These are phyloP conservation scores for Nicotiana obtusifolia DNA, from an alignment of 257 asterid genomes.

Conservation along the genomic window DNA sequence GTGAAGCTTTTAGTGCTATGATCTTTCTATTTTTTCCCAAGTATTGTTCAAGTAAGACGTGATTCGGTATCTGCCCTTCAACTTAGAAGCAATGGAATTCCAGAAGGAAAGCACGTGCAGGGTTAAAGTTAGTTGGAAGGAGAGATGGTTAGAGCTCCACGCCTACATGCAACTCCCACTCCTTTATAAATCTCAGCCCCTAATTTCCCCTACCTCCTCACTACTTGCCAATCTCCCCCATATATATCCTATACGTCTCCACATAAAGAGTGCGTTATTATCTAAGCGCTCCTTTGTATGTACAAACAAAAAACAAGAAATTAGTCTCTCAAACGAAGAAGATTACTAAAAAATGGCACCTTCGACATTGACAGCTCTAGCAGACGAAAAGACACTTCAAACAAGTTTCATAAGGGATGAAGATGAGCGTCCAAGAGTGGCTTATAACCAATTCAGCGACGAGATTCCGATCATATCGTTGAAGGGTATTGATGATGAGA, in stretches of 20 bases:
- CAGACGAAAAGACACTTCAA: constrained; percentile 31
- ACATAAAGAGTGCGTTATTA: background rate
- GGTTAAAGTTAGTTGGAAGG: background rate
- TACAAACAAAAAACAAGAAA: background rate
- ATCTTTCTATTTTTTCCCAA: no score
- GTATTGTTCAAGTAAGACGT: no score
- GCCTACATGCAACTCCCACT: background rate
- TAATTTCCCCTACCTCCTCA: background rate
- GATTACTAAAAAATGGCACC: background rate
- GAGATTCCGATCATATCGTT: constrained; percentile 86
- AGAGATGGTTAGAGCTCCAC: background rate
- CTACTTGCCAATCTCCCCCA: background rate
- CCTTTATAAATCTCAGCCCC: background rate
- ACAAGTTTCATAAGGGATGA: constrained; percentile 66
- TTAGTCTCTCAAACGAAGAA: background rate
- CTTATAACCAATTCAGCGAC: constrained; percentile 59
- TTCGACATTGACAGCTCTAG: constrained; percentile 32
- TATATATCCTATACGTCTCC: background rate
- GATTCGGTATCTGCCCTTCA: background rate
- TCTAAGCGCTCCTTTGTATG: background rate
- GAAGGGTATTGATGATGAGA: constrained; percentile 37
- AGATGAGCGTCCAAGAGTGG: constrained; percentile 82
- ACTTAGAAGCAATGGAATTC: background rate
- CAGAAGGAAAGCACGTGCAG: background rate
- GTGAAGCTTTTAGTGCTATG: no score